Base-by-base conservation (phyloP, 2,329 filamentous ascomycete genomes). In the Diplocarpon rosae region DNA sequence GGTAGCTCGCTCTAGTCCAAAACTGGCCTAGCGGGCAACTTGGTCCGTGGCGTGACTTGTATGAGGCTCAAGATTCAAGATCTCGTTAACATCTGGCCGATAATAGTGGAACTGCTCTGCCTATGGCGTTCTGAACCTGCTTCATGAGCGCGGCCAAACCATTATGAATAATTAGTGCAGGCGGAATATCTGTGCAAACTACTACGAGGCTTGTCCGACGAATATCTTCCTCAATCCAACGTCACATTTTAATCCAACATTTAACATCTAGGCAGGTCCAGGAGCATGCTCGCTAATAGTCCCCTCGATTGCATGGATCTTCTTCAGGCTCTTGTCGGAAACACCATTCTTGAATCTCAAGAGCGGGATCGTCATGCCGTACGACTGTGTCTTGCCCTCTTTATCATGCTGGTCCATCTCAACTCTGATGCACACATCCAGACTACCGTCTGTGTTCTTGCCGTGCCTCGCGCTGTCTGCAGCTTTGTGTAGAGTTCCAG, bases 321-420 rank as follows among this genome's bases (percentile, higher is more conserved):
- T 55, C 42, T 50, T 49, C 34, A 51, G 14, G 13, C 43, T 45
- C 4, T 45, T 16, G 24, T 54, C 47, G 9, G 52, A 51, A n/a
- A 50, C 45, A 9, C 48, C 53, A 16, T 28, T 11, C 9, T 37
- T 16, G 5, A 37, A 10, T 15, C 17, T 37, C 7, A 43, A 29
- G n/a, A 14, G 36, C 27, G 92, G 92, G n/a, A 98, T 79, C 1
- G 87, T 81, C 38, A 98, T 68, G 9, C 89, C 83, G 60, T 98
- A 98, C 12, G 80, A 76, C 49, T 81, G 73, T 0, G 92, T 96
- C 52, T 75, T 77, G 31, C 92, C 92, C 30, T 84, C 71, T 2
- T 78, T 78, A 61, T 96, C 80, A 56, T 83, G 80, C 60, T 94
- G 85, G 61, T 89, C 80, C 50, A 90, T 78, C 65, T 98, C 92